Conservation (phyloP, 139 green algal species). For the Tetraselmis chui region DNA sequence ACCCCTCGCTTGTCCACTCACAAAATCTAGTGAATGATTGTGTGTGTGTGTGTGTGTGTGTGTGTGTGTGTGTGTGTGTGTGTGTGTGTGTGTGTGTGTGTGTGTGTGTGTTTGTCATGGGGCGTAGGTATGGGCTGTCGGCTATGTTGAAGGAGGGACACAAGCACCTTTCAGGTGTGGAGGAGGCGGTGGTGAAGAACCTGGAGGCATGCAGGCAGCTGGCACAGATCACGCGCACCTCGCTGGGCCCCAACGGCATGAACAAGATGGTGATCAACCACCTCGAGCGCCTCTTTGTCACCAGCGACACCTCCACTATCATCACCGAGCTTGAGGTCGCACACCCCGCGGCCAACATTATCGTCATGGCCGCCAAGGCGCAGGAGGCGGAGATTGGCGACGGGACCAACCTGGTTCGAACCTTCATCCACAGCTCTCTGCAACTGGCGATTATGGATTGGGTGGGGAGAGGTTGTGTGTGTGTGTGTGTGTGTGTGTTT, state of each 20-base stretch:
- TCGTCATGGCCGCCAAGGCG: constrained; percentile 86
- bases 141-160: constrained; percentile 96
- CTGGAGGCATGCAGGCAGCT: constrained; percentile 95
- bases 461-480: no score
- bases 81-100: no score
- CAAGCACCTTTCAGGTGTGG: constrained; percentile 86
- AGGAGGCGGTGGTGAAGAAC: constrained; percentile 97
- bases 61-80: no score
- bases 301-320: constrained; percentile 92
- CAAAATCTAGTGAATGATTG: no score
- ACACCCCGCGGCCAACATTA: constrained; percentile 92
- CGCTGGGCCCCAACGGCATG: constrained; percentile 96
- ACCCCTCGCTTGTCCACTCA: no score
- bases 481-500: no score
- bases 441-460: no score
- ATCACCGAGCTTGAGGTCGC: constrained; percentile 92
- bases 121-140: constrained; percentile 85
- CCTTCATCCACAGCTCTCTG: no score
- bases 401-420: constrained; percentile 88
- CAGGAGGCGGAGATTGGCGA: constrained; percentile 95
- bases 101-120: no score
- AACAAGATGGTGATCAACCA: constrained; percentile 99
- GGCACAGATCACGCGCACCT: constrained; percentile 86
- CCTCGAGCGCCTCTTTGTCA: constrained; percentile 97
- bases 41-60: no score